Percentiles rank a stretch among this genome's conserved stretches.
Evolutionary conservation across 352 stramenopile genomes (phyloP).

Genomic region (Globisporangium polare): DNA sequence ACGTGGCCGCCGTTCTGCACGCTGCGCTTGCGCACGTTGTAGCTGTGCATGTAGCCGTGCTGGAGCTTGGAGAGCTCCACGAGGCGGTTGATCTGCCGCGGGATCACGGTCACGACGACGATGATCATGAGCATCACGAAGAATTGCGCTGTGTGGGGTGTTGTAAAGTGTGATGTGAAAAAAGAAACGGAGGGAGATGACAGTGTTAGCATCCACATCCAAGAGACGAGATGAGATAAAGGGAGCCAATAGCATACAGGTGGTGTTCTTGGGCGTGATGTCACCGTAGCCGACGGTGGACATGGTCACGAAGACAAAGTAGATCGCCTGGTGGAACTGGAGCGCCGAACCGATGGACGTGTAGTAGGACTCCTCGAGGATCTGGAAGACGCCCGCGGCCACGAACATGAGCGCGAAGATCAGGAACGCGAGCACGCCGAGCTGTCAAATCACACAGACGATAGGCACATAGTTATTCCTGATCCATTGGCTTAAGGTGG

Average conservation of each 20-base stretch:
- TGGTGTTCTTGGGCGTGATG: slow-evolving; percentile 43
- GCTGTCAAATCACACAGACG: slow-evolving; percentile 7
- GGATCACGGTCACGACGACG: slow-evolving; percentile 54
- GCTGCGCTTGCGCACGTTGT: slow-evolving; percentile 32
- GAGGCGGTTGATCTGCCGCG: slow-evolving; percentile 47
- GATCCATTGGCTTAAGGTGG: background rate
- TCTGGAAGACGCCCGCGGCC: slow-evolving; percentile 49
- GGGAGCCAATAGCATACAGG: slow-evolving; percentile 28
- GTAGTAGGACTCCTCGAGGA: slow-evolving; percentile 56
- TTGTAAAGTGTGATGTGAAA: background rate
- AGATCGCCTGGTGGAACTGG: slow-evolving; percentile 60
- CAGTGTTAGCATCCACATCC: background rate
- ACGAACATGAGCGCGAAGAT: slow-evolving; percentile 57
- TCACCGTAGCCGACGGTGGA: slow-evolving; percentile 62
- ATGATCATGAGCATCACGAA: slow-evolving; percentile 65
- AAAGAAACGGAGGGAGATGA: background rate
- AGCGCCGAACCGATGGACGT: slow-evolving; percentile 24
- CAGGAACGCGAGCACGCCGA: slow-evolving; percentile 53
- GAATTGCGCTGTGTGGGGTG: slow-evolving; percentile 30
- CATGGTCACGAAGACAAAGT: slow-evolving; percentile 69
- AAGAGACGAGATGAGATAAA: background rate
- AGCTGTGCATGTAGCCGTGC: slow-evolving; percentile 49
- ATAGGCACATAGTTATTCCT: background rate
- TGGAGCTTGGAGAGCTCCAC: slow-evolving; percentile 46
- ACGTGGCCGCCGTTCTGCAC: slow-evolving; percentile 46